A percentile compares a stretch with the other conserved stretches of the same genome.
phyloP scores from a whole-genome alignment of 768 basidiomycete species.

The Udeniomyces megalosporus region DNA sequence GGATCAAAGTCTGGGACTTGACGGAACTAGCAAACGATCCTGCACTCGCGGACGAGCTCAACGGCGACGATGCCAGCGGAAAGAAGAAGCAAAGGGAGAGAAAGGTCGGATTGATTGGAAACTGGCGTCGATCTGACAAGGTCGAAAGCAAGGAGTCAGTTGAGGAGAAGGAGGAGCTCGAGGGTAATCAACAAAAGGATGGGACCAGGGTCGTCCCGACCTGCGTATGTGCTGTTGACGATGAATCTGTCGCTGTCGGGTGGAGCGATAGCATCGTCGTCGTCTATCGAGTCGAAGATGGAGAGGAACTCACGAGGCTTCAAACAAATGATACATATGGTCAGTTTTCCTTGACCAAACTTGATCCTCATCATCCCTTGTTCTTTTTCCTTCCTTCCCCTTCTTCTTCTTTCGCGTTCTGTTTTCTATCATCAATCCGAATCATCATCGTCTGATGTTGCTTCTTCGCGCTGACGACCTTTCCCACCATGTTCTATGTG shows the following conservation, averaged over 20 bases:
- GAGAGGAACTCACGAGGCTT: conserved; percentile 49
- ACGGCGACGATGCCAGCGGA: too few relatives aligned
- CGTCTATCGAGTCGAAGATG: conserved; percentile 76
- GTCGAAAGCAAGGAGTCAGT: conserved; percentile 25
- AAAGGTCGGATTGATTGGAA: neutral
- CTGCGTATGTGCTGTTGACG: conserved; percentile 65
- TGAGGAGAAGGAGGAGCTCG: conserved; percentile 31
- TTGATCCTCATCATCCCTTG: neutral
- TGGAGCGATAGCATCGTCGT: conserved; percentile 79
- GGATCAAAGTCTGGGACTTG: conserved; percentile 32
- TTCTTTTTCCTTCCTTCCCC: neutral
- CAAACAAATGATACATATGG: conserved; percentile 35
- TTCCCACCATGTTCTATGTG: too few relatives aligned
- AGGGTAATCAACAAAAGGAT: conserved; percentile 18
- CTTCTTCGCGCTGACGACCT: neutral
- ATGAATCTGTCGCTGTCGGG: conserved; percentile 74
- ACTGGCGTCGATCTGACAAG: neutral
- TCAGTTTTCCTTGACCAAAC: neutral
- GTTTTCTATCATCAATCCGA: too few relatives aligned
- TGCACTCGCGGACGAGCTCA: too few relatives aligned
- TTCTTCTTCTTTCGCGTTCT: neutral
- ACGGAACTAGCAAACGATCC: conserved; percentile 36
- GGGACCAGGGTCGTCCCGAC: conserved; percentile 43
- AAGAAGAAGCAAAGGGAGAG: too few relatives aligned
- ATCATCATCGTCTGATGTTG: neutral